Base-by-base conservation (phyloP, 2,329 filamentous ascomycete species). In the Fusarium nanum region DNA sequence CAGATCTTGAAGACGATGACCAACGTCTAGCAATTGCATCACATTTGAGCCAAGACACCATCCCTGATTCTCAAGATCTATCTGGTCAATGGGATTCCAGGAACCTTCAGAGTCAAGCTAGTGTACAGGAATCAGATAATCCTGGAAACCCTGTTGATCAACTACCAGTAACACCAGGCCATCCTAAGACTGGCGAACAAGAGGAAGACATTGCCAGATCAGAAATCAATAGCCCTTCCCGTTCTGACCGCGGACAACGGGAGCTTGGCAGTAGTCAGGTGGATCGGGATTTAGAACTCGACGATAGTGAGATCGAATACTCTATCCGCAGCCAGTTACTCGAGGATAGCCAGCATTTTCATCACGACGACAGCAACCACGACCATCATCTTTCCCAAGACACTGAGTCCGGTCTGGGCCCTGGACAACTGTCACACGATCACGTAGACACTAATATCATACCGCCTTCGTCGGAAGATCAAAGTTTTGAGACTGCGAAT, bases 1-100 rank as follows among this genome's bases (percentile, higher is more conserved):
- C 77, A 7, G 77, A 80, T 46, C 78, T 79, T 23, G 81, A 82
- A 48, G 76, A 77, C 40, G 71, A 78, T 49, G 80, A 81, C 64
- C 73, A 75, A 23, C 75, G 76, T 44, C 59, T 78, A 45, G 59
- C 71, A 13, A 54, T 83, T 58, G 66, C 76, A 20, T 73, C 76
- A 7, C 70, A 76, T 27, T 60, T 78, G 40, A 82, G 78, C 59
- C 76, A 78, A 56, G 68, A 70, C 27, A 83, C 81, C 6, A 81
- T 85, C 25, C 82, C 82, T 0, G 83, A 85, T 62, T 85, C 83
- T 1, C 82, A 84, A 62, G 82, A 81, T 34, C 68, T 64, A 12
- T 77, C 77, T n/a, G 72, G 68, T 13, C 72, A 71, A 54, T 73
- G 68, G 60, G 66, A 73, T 7, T 68, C 71, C 47, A 41, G 58